phyloP scores from a whole-genome alignment of 306 rosid genomes.

The Castanopsis chinensis region DNA sequence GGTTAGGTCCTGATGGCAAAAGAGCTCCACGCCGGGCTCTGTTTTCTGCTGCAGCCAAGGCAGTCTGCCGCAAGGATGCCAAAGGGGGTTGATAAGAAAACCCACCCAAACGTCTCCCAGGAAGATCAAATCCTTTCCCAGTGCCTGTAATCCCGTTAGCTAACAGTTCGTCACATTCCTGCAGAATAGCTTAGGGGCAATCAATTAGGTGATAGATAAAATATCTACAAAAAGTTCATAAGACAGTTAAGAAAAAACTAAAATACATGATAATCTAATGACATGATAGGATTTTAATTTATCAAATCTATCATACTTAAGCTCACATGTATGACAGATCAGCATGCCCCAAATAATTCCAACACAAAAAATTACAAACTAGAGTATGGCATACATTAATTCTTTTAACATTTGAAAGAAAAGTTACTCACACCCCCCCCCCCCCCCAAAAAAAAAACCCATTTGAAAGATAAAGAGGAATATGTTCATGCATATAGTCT shows the following conservation, averaged over 20 bases:
- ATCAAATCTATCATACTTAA: no score
- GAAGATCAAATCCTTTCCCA: constrained; percentile 49
- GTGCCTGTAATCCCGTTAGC: constrained; percentile 48
- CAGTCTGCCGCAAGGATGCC: constrained; percentile 38
- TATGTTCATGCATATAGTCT: no score
- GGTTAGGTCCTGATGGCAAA: constrained; percentile 54
- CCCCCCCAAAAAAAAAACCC: no score
- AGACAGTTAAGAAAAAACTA: neutral
- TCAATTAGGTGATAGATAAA: neutral
- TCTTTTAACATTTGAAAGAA: no score
- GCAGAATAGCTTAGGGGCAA: constrained; percentile 8
- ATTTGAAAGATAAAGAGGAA: no score
- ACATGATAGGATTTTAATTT: no score
- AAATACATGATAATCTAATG: no score
- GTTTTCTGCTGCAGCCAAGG: constrained; percentile 56
- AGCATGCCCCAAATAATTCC: neutral
- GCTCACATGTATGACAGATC: no score
- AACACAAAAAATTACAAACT: neutral
- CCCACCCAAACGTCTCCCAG: constrained; percentile 58
- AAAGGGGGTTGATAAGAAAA: constrained; percentile 36
- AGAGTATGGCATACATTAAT: no score
- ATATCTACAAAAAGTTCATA: neutral
- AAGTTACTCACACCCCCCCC: no score
- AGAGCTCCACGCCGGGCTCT: constrained; percentile 43
- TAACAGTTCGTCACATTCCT: constrained; percentile 63